These are phyloP conservation scores for Geranium brycei DNA, from an alignment of 345 rosid genomes.

Conservation along the genomic window DNA sequence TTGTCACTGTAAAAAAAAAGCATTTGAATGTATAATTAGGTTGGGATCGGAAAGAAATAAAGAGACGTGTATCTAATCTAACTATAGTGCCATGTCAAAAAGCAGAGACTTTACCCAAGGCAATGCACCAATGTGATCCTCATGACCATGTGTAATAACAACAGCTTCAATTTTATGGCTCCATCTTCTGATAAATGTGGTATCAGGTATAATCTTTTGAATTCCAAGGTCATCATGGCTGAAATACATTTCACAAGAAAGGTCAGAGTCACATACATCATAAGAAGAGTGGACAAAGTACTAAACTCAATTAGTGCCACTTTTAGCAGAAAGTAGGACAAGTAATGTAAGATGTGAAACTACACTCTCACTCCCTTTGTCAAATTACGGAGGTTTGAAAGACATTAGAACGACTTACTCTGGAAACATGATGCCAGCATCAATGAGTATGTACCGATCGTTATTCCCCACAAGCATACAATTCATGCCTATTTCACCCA, in stretches of 20 bases:
- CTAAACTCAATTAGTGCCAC: background rate
- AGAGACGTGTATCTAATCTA: background rate
- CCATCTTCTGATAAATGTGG: conserved; percentile 91
- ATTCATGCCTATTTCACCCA: conserved; percentile 99
- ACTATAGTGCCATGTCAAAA: conserved; percentile 7
- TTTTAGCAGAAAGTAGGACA: background rate
- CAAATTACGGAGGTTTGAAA: background rate
- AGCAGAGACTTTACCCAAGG: conserved; percentile 86
- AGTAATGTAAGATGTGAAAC: too few species aligned
- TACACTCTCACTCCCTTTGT: background rate
- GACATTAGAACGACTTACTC: conserved; percentile 42
- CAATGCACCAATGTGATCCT: conserved; percentile 99
- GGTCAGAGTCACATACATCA: conserved; percentile 8
- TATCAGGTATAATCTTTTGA: conserved; percentile 89
- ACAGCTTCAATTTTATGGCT: conserved; percentile 94
- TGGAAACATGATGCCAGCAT: conserved; percentile 96
- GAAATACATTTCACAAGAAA: conserved; percentile 16
- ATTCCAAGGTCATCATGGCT: conserved; percentile 90
- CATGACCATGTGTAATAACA: conserved; percentile 95
- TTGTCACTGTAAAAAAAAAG: background rate
- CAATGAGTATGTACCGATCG: conserved; percentile 86
- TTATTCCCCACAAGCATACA: conserved; percentile 97
- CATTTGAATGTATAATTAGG: background rate
- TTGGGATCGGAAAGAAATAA: background rate
- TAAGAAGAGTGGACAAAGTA: conserved; percentile 3